Evolutionary conservation across 257 asterid species (phyloP).

Genomic region (Prunella vulgaris): DNA sequence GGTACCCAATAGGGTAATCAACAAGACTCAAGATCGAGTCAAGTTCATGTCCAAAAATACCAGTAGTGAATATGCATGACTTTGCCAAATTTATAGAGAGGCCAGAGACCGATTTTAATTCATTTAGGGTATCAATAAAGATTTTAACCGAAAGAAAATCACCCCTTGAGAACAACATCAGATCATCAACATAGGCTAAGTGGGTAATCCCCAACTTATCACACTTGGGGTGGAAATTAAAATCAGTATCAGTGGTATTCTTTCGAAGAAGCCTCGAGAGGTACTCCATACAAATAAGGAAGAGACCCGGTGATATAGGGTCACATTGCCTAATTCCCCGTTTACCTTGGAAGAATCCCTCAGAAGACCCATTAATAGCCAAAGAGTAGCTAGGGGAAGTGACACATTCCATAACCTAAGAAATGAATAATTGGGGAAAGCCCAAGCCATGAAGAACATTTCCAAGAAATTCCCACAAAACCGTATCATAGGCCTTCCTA

Average conservation of each 20-base stretch:
- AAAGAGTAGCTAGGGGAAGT: background rate
- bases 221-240: background rate
- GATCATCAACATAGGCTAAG: too few relatives aligned
- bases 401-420: background rate
- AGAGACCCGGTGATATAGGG: too few relatives aligned
- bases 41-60: background rate
- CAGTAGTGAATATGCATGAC: background rate
- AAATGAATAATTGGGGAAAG: background rate
- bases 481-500: background rate
- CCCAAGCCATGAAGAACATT: background rate
- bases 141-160: too few relatives aligned
- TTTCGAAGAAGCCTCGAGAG: too few relatives aligned
- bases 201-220: too few relatives aligned
- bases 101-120: background rate
- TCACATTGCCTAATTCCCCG: too few relatives aligned
- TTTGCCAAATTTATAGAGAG: background rate
- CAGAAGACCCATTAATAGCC: too few relatives aligned
- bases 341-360: too few relatives aligned
- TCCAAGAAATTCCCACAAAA: background rate
- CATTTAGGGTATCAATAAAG: background rate
- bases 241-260: too few relatives aligned
- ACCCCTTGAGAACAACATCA: too few relatives aligned
- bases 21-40: background rate
- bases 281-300: too few relatives aligned
- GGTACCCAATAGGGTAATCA: background rate